Evolutionary conservation across 2,329 filamentous ascomycete species (phyloP), one percentile per base, ranked within the genome.

Genomic region (Dothistroma pini): DNA sequence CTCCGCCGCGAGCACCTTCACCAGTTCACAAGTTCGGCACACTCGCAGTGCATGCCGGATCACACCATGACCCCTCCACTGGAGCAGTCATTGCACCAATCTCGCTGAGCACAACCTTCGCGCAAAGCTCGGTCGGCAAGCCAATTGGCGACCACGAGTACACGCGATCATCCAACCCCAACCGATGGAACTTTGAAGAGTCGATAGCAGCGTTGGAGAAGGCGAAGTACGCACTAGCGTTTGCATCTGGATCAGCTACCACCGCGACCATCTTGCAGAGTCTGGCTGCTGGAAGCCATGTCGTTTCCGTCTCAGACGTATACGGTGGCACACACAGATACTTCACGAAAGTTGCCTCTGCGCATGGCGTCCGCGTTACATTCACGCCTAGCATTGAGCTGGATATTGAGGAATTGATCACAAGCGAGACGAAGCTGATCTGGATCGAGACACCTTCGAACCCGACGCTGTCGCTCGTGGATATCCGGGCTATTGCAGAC

Each of bases 401-500:
- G 65, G 91, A 97, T 74, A 88, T 97, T 68, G 84, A 85, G 67
- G 84, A 88, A 68, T 85, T 97, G 79, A 96, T 99, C 74, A 89
- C 87, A 34, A 85, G 89, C 9, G 87, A 93, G 76, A 99, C 95
- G 57, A 96, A 93, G 75, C 83, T 99, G 64, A 88, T 99, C 73
- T 99, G 95, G 95, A 97, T 99, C 73, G 92, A 99, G 80, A 89
- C 86, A 10, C 95, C 95, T 25, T 95, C 90, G 70, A 99, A 99
- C 80, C 95, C 95, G 0, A 99, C 95, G 7, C 83, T 99, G 60
- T 87, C 90, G 31, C 84, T 99, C 53, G 93, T 97, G 66, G 93
- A 99, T 78, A 96, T 99, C 74, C 84, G 90, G 70, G 88, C 90
- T 57, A 89, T 99, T 47, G 89, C 90, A 31, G 86, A 86, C 31